Evolutionary conservation across 176 grass and related monocot genomes (phyloP).

Genomic region (Oryza punctata): DNA sequence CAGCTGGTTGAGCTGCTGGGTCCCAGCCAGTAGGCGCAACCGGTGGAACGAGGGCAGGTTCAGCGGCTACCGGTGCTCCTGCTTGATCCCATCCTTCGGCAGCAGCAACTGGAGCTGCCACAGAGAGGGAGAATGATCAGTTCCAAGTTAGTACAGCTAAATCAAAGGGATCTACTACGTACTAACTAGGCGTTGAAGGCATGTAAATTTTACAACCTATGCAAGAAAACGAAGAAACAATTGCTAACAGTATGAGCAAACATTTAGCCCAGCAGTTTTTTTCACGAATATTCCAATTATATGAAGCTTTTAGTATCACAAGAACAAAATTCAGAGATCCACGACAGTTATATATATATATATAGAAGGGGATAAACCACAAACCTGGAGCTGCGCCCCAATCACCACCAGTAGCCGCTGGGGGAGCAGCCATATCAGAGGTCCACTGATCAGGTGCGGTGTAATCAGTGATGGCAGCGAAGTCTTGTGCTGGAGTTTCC

Average conservation of each 20-base stretch:
- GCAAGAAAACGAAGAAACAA: background rate
- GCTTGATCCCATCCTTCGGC: conserved; percentile 73
- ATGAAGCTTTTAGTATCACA: background rate
- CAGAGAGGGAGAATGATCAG: background rate
- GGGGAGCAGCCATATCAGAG: conserved; percentile 42
- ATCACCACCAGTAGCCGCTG: conserved; percentile 39
- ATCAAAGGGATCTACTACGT: background rate
- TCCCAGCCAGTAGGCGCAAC: conserved; percentile 70
- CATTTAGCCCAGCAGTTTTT: background rate
- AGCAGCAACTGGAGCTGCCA: conserved; percentile 56
- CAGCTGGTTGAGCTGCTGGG: conserved; percentile 32
- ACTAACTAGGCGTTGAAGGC: background rate
- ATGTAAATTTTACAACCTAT: background rate
- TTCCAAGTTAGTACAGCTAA: background rate
- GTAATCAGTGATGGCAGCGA: conserved; percentile 56
- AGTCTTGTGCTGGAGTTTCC: conserved; percentile 64
- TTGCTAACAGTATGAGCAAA: background rate
- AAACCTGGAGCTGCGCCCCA: conserved; percentile 65
- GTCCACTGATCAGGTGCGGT: conserved; percentile 64
- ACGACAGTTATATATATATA: background rate
- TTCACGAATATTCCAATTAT: background rate
- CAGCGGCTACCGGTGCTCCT: conserved; percentile 27
- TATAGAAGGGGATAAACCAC: background rate
- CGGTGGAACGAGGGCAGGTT: conserved; percentile 30
- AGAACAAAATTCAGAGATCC: background rate